Conservation (phyloP, 345 rosid species). For the Balakata baccata region DNA sequence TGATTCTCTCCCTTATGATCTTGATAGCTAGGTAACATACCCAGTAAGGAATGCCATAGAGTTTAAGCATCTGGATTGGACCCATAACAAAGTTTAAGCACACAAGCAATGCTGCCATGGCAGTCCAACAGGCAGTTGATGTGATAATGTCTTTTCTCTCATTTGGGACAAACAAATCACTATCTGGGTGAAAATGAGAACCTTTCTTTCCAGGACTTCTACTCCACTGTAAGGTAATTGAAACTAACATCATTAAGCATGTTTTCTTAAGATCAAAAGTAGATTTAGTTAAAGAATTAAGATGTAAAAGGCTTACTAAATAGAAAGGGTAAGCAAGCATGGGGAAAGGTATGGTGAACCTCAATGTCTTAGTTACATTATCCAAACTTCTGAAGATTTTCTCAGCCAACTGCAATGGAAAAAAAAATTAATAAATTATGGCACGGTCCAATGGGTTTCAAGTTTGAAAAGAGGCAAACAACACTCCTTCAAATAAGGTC, state of each 20-base stretch:
- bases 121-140: constrained; percentile 44
- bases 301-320: constrained; percentile 51
- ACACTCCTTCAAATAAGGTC: neutral
- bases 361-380: constrained; percentile 37
- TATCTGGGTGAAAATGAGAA: constrained; percentile 75
- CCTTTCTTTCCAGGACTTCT: constrained; percentile 91
- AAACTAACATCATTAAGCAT: neutral
- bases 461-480: neutral
- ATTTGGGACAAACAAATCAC: constrained; percentile 65
- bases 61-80: constrained; percentile 26
- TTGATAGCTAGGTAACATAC: constrained; percentile 1
- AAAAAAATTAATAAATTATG: neutral
- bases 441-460: neutral
- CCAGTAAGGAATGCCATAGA: constrained; percentile 31
- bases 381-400: constrained; percentile 62
- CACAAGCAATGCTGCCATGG: constrained; percentile 35
- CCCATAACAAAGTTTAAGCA: constrained; percentile 25
- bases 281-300: neutral
- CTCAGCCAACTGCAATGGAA: constrained; percentile 58
- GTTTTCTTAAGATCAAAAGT: neutral
- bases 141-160: constrained; percentile 67
- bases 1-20: neutral
- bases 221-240: constrained; percentile 46
- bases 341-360: constrained; percentile 84
- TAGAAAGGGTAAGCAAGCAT: constrained; percentile 91